phyloP scores from a whole-genome alignment of 371 early-diverging fungal genomes.

The Rozella allomycis region DNA sequence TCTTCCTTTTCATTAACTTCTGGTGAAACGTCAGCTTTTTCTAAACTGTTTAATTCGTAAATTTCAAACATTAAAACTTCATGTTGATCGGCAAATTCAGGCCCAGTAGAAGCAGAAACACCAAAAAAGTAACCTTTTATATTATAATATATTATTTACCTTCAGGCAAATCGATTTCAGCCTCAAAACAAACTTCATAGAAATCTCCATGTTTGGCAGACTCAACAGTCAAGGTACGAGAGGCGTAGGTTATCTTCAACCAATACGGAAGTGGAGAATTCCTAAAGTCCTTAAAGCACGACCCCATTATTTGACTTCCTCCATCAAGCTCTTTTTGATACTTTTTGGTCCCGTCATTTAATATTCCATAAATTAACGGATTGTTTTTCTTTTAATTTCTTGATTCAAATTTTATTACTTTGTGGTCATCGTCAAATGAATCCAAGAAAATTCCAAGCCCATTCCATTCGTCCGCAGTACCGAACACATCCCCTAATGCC shows the following conservation, averaged over 20 bases:
- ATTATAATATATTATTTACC: too few relatives aligned
- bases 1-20: too few relatives aligned
- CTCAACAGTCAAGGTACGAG: conserved; percentile 32
- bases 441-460: conserved; percentile 46
- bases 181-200: conserved; percentile 11
- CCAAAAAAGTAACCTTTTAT: conserved; percentile 57
- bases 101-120: conserved; percentile 21
- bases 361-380: conserved; percentile 37
- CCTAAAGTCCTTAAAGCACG: conserved; percentile 49
- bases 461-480: conserved; percentile 43
- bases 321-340: conserved; percentile 14
- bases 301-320: conserved; percentile 13
- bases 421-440: conserved; percentile 38
- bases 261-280: conserved; percentile 34
- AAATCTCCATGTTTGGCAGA: conserved; percentile 1
- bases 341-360: conserved; percentile 40
- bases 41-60: too few relatives aligned
- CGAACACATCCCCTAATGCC: conserved; percentile 41
- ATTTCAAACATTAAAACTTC: too few relatives aligned
- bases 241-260: conserved; percentile 37
- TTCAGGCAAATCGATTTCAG: conserved; percentile 42
- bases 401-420: conserved; percentile 1
- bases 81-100: too few relatives aligned
- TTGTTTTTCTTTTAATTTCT: conserved; percentile 9
- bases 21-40: too few relatives aligned